Evolutionary conservation across 345 rosid species (phyloP), one percentile per base, ranked within the genome.

Genomic region (Salix viminalis): DNA sequence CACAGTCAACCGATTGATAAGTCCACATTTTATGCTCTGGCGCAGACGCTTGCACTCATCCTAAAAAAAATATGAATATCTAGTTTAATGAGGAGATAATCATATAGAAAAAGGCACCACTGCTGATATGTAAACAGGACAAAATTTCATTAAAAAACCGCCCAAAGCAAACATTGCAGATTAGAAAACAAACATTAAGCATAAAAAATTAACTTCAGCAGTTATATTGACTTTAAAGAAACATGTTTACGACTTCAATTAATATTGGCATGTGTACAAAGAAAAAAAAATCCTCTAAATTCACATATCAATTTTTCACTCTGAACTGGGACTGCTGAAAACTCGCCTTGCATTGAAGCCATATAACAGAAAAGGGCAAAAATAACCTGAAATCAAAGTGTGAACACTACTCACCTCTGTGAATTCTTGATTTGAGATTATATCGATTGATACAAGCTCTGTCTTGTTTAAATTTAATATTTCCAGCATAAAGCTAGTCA

Each of bases 41-140:
- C 96, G 95, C 54, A 96, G 85, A 16, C 99, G 97, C 81, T 92
- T 94, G 85, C 97, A 94, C 90, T 96, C 99, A 83, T 96, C 99
- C 99, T 96, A 81, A 79, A 36, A 86, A 82, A 70, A 58, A 80
- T 44, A 52, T 58, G 18, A 65, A 72, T 65, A 66, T 73, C 32
- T 50, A 39, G 58, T 52, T 74, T 60, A 30, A 78, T 26, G 64
- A n/a, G 67, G 60, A 67, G 65, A 71, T 14, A 46, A 34, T 13
- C 73, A 44, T 19, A 64, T 2, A 76, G 23, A 15, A 15, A 39
- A 16, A 75, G 4, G 60, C 16, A 61, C 15, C 24, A 9, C 64
- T 9, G 6, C 28, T n/a, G 28, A 58, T 58, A n/a, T 10, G 24
- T 58, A 23, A 58, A 58, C 28, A 58, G 64, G 28, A 9, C 28